Base-by-base conservation (phyloP, 768 basidiomycete genomes). In the Xerocomellus dryophilus region DNA sequence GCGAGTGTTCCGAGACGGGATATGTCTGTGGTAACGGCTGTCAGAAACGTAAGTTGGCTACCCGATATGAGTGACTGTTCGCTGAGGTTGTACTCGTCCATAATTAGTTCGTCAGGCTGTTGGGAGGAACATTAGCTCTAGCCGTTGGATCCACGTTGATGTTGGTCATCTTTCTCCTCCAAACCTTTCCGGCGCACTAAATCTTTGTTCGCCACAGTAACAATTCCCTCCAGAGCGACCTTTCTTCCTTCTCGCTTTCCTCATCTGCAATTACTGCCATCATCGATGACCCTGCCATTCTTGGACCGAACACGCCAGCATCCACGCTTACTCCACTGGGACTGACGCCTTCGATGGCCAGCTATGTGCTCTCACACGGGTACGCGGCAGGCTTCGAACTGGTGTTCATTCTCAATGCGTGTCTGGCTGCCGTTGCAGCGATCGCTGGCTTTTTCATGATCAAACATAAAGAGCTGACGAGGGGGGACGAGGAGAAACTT, bases 21-120 rank as follows among this genome's bases (percentile, higher is more conserved):
- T 56, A 88, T 90, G 86, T 84, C 85, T 1, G 84, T 87, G 9
- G 86, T 89, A 0, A 90, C 88, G 0, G 83, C 82, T 0, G 78
- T 83, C 51, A 76, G 84, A 45, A 86, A 85, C 63, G 83, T 82
- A 50, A 34, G 77, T 58, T 12, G 11, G 18, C 7, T 29, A 3
- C 40, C 18, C 21, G 17, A 21, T 48, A 17, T 60, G 51, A 40
- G 11, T 38, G 5, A 43, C n/a, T 6, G 7, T 43, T 50, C 11
- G 7, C 43, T 59, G 38, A 59, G 7, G 38, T n/a, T 8, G 17
- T 32, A n/a, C 20, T 15, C 35, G 14, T 20, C 41, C 8, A 34
- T 31, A 6, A 52, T 2, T 47, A 85, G 84, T 88, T 90, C 58
- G 74, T 88, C 45, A 78, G 88, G 15, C 71, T 83, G 50, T 72